Conservation (phyloP, 2,329 filamentous ascomycete species). For the Elsinoe australis region DNA sequence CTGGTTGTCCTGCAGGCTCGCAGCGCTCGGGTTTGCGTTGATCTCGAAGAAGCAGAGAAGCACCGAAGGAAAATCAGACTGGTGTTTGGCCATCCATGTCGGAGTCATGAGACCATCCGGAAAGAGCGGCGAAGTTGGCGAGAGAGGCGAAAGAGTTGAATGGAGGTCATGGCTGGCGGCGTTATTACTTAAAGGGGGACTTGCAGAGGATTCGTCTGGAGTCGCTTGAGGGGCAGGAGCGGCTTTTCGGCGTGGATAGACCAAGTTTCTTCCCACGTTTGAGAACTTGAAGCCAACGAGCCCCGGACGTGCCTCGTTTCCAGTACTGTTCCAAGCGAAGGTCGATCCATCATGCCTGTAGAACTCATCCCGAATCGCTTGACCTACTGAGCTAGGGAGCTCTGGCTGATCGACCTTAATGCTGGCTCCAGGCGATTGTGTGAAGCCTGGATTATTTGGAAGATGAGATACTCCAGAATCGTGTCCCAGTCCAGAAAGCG, state of each 20-base stretch:
- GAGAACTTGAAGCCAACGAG: slow-evolving; percentile 58
- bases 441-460: too few species aligned
- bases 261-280: slow-evolving; percentile 62
- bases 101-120: slow-evolving; percentile 81
- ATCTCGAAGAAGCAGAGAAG: slow-evolving; percentile 76
- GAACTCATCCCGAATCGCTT: slow-evolving; percentile 59
- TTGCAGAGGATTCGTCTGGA: slow-evolving; percentile 46
- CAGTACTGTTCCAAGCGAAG: slow-evolving; percentile 59
- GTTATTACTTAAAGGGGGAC: slow-evolving; percentile 39
- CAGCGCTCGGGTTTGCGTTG: slow-evolving; percentile 61
- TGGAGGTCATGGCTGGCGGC: slow-evolving; percentile 54
- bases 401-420: slow-evolving; percentile 64
- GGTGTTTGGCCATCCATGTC: slow-evolving; percentile 82
- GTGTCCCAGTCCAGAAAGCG: slow-evolving; percentile 66
- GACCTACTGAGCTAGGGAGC: slow-evolving; percentile 57
- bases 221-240: slow-evolving; percentile 49
- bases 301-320: slow-evolving; percentile 39
- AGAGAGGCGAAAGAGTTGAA: slow-evolving; percentile 85
- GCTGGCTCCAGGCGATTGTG: slow-evolving; percentile 40
- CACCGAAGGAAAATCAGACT: slow-evolving; percentile 70
- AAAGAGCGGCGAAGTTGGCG: slow-evolving; percentile 72
- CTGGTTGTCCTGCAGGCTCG: slow-evolving; percentile 75
- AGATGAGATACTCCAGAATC: too few species aligned
- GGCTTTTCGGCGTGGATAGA: slow-evolving; percentile 55
- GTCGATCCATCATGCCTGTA: slow-evolving; percentile 56